A percentile compares a stretch with the other conserved stretches of the same genome.
Conservation (phyloP, 805 yeast species). For the Yamadazyma laniorum region DNA sequence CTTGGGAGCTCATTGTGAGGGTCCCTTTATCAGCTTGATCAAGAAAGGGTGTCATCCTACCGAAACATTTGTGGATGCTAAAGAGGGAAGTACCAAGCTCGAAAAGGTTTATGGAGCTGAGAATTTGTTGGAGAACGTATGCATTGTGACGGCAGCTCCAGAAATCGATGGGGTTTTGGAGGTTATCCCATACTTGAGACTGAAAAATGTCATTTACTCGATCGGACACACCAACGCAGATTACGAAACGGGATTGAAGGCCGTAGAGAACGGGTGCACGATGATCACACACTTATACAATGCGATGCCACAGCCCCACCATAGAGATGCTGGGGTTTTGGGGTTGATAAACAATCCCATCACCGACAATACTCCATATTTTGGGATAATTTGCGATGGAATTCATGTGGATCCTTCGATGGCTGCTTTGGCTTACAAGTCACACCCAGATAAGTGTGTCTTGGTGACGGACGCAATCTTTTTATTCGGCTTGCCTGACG, state of each 20-base stretch:
- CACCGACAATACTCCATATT: constrained; percentile 39
- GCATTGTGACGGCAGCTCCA: constrained; percentile 52
- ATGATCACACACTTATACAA: constrained; percentile 62
- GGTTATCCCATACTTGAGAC: constrained; percentile 34
- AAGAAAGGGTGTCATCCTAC: constrained; percentile 54
- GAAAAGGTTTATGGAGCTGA: constrained; percentile 36
- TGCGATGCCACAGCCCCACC: constrained; percentile 64
- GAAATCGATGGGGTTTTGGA: constrained; percentile 48
- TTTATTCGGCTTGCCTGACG: constrained; percentile 55
- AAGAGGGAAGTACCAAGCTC: constrained; percentile 27
- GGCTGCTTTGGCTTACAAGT: constrained; percentile 47
- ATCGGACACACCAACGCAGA: constrained; percentile 49
- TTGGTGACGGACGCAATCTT: constrained; percentile 61
- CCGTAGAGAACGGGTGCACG: constrained; percentile 51
- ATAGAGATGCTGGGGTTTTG: constrained; percentile 55
- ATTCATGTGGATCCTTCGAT: constrained; percentile 58
- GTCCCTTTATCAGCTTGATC: constrained; percentile 51
- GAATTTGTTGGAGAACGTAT: constrained; percentile 33
- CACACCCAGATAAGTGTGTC: constrained; percentile 52
- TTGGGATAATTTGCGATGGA: constrained; percentile 57
- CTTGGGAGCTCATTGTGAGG: constrained; percentile 60
- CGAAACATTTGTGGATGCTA: constrained; percentile 42
- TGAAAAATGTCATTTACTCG: constrained; percentile 38
- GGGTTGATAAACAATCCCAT: constrained; percentile 43
- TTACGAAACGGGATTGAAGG: constrained; percentile 38